A percentile compares a stretch with the other conserved stretches of the same genome.
Conservation (phyloP, 768 basidiomycete genomes). For the Naganishia vaughanmartiniae region DNA sequence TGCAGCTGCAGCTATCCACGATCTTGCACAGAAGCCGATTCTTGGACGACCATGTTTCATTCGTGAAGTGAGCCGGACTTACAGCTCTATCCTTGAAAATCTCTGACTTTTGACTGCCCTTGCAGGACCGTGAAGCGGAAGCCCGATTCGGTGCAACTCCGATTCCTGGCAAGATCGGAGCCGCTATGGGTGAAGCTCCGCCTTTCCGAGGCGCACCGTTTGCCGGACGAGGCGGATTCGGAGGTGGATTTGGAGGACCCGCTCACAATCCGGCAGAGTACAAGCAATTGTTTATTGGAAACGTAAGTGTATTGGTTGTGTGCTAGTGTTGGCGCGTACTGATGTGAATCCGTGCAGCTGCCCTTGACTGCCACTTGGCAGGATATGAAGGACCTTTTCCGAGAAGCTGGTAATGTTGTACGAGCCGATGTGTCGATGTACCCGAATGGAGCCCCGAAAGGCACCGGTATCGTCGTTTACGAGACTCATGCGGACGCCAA, state of each 20-base stretch:
- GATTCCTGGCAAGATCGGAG: constrained; percentile 91
- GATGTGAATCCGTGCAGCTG: constrained; percentile 57
- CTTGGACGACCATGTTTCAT: constrained; percentile 94
- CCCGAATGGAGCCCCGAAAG: constrained; percentile 87
- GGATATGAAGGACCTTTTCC: constrained; percentile 94
- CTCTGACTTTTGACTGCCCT: constrained; percentile 1
- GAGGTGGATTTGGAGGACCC: constrained; percentile 33
- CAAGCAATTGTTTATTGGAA: constrained; percentile 88
- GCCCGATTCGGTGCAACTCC: constrained; percentile 93
- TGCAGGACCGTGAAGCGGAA: constrained; percentile 90
- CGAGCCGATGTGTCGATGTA: constrained; percentile 88
- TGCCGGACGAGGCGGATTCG: constrained; percentile 29
- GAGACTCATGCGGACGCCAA: constrained; percentile 85
- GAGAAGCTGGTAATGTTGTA: constrained; percentile 89
- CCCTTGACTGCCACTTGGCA: constrained; percentile 99
- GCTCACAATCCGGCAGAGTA: constrained; percentile 31
- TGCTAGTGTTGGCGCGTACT: no score
- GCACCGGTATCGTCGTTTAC: constrained; percentile 95
- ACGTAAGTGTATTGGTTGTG: constrained; percentile 58
- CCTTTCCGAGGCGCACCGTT: constrained; percentile 35
- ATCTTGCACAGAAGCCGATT: constrained; percentile 83
- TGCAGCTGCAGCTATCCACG: constrained; percentile 79
- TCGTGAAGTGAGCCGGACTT: constrained; percentile 70
- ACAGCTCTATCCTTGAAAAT: neutral
- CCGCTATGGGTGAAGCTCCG: constrained; percentile 74